Evolutionary conservation across 306 rosid species (phyloP), one percentile per base, ranked within the genome.

Genomic region (Gastrolobium villosum): DNA sequence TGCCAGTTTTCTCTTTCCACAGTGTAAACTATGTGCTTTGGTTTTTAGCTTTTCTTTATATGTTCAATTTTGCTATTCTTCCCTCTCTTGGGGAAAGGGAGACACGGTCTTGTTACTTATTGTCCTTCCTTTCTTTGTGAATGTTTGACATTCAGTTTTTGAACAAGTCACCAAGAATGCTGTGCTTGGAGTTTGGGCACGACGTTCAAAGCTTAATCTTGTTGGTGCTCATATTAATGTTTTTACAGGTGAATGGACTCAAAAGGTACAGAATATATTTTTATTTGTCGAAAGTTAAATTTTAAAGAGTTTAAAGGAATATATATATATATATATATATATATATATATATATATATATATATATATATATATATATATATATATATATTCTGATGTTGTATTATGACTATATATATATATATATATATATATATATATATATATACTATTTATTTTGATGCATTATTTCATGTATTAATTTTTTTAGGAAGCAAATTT

Each of bases 221-320:
- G 97, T 95, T 77, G 99, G 99, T 83, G 99, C 99, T 71, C 99
- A 95, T 80, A 91, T 95, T 74, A 92, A 95, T 87, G 97, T 95
- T 76, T 95, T 95, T 90, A 91, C 99, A 37, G 99, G 99, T 87
- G 98, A 95, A 91, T 95, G 98, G 98, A 95, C 99, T 73, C 99
- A 95, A 78, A 95, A 95, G 99, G 99, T 95, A 92, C 73, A 79
- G 9, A 31, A 36, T 59, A 84, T 68, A 73, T 77, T 77, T 77
- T 77, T 50, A 67, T 77, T 48, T 81, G 14, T 61, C 59, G 52
- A 60, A 70, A 76, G 72, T 61, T 61, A 13, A 50, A 78, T 53
- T 1, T 7, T 3, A 60, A 39, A 74, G 35, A 6, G 20, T 50
- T 60, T 6, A 15, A 60, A 57, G 73, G 32, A 65, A 64, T 7